Evolutionary conservation across 73 alveolate species (phyloP), one percentile per base, ranked within the genome.

Genomic region (Paramecium pentaurelia): DNA sequence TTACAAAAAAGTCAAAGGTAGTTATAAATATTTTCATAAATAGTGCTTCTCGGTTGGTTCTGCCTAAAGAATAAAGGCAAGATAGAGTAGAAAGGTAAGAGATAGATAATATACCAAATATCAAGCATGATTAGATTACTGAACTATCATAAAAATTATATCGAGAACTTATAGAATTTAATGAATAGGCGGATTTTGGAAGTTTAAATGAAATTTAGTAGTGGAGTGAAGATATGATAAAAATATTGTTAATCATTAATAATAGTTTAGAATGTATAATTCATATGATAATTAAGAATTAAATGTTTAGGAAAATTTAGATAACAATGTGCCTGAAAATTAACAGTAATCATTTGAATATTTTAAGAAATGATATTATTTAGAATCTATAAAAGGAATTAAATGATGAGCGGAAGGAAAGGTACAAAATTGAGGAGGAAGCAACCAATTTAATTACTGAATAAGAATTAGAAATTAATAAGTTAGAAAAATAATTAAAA

Each of bases 381-480:
- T 45, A 11, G 42, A 80, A 80, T 32, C 45, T 80, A 47, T 47
- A 80, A 22, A 80, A 80, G 58, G 91, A 80, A 44, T 36, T 80
- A 80, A 22, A 40, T 80, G 77, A 80, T 14, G 91, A 80, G 30
- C 8, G 34, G 32, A 45, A 80, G 16, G 91, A 80, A 36, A 80
- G 91, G 45, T 80, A 44, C 2, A 42, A 64, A 49, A 80, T 80
- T 11, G 91, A 80, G 16, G 91, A 80, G 27, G 91, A 80, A n/a
- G 91, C 91, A 20, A 80, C 91, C 4, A 80, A 80, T 49, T 47
- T 45, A 47, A 80, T 80, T 27, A 80, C 91, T 11, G 47, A 45
- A 47, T 36, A 80, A 47, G 91, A 80, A 27, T 20, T 80, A 22
- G 91, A 80, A 45, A 80, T 80, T 14, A 77, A 80, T 80, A 40